Base-by-base conservation (phyloP, 2,329 filamentous ascomycete genomes). In the Phialophora expanda region DNA sequence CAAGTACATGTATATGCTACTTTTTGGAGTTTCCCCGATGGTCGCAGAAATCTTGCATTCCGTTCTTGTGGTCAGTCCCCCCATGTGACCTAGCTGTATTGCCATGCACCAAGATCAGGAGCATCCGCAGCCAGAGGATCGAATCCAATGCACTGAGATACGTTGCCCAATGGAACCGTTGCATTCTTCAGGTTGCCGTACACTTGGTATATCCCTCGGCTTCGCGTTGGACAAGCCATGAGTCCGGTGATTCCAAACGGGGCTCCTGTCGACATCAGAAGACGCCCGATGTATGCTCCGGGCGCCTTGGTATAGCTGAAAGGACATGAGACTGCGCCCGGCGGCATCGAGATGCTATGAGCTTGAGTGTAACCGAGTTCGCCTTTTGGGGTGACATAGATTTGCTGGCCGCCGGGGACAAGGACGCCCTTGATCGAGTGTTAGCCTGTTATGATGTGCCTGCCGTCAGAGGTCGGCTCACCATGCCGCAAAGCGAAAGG, bases 381-480 rank as follows among this genome's bases (percentile, higher is more conserved):
- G 5, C 87, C 88, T 28, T 80, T 75, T 3, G 82, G 78, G 2
- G 77, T 78, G 64, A 90, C 80, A 75, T 86, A 90, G 71, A 89
- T 80, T 64, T 81, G 76, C 72, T 90, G 87, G 28, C 88, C 88
- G 30, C 87, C 87, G 4, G 87, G 87, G 4, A 89, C 87, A 32
- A 81, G 73, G 34, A 86, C 82, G 38, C 78, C 76, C 73, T 85
- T 7, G 14, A 24, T 12, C 20, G n/a, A 38, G n/a, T 20, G 20
- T 57, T 46, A 57, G 38, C 55, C 11, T 26, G 28, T 32, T 5
- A 41, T 57, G 34, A 12, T 28, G 30, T 44, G 2, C 8, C 48
- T 51, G 11, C 5, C 48, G 7, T 26, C 20, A 51, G 20, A 51
- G 9, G 9, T 51, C 24, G 9, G 6, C 68, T 77, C 69, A 79